Conservation (phyloP, 495 filamentous ascomycete species). For the Aspergillus affinis region DNA sequence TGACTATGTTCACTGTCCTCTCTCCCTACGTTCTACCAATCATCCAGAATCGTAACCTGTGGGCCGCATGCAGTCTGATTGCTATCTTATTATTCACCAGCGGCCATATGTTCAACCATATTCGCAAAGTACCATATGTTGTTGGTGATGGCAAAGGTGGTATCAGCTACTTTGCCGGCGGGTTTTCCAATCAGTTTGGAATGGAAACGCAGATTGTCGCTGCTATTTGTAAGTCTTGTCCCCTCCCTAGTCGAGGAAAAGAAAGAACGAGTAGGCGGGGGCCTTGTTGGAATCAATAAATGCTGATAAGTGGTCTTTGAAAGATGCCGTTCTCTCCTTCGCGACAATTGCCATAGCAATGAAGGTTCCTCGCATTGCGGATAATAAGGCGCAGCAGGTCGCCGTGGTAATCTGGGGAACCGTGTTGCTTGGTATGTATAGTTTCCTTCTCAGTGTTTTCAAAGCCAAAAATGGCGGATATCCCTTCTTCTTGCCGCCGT, state of each 20-base stretch:
- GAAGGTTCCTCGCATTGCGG: conserved; percentile 84
- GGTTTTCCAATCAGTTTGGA: conserved; percentile 94
- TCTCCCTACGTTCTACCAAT: conserved; percentile 83
- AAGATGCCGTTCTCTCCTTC: conserved; percentile 92
- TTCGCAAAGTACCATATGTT: conserved; percentile 95
- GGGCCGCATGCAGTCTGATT: conserved; percentile 89
- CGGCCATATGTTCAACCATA: conserved; percentile 99
- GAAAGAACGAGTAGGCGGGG: neutral
- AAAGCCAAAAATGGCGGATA: conserved; percentile 93
- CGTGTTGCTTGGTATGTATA: conserved; percentile 80
- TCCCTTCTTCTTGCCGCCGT: conserved; percentile 90
- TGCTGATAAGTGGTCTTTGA: conserved; percentile 15
- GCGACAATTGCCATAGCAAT: conserved; percentile 84
- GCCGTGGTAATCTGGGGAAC: conserved; percentile 80
- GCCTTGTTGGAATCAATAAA: neutral
- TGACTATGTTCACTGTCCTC: conserved; percentile 70
- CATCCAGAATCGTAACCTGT: conserved; percentile 86
- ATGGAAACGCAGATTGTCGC: conserved; percentile 96
- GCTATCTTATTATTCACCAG: conserved; percentile 91
- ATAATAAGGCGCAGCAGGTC: conserved; percentile 75
- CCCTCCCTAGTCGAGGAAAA: neutral
- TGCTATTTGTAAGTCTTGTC: conserved; percentile 77
- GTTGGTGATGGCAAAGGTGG: conserved; percentile 81
- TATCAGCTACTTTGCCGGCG: conserved; percentile 86
- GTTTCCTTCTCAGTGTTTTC: conserved; percentile 92